Percentiles rank a stretch among this genome's conserved stretches.
phyloP scores from a whole-genome alignment of 805 yeast genomes.

The Danielia oregonensis region DNA sequence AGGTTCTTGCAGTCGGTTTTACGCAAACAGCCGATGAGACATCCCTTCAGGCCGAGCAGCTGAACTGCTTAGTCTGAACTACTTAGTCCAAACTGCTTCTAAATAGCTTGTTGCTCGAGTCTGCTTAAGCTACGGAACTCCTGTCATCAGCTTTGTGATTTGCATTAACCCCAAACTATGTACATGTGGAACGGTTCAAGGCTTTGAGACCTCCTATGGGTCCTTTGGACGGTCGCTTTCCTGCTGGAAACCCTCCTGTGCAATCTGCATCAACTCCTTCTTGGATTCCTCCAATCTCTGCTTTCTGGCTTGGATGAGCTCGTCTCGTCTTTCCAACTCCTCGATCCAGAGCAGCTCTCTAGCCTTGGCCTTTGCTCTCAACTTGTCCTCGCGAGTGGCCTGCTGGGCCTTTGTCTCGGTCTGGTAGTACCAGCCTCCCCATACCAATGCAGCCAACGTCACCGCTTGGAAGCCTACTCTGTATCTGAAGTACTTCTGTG shows the following conservation, averaged over 20 bases:
- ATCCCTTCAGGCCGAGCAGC: background rate
- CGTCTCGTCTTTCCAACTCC: conserved; percentile 84
- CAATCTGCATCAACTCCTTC: conserved; percentile 35
- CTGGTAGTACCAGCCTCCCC: conserved; percentile 73
- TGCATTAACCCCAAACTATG: too few species aligned
- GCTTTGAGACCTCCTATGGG: too few species aligned
- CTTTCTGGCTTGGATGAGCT: conserved; percentile 62
- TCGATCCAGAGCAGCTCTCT: conserved; percentile 88
- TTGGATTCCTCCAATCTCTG: conserved; percentile 58
- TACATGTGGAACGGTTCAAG: background rate
- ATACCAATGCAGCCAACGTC: conserved; percentile 76
- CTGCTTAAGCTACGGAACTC: too few species aligned
- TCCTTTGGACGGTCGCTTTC: conserved; percentile 12
- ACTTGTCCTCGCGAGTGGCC: conserved; percentile 51
- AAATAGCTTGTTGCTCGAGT: too few species aligned
- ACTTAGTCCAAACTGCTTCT: too few species aligned
- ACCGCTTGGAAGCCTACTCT: conserved; percentile 85
- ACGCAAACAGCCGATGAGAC: background rate
- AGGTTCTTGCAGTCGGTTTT: background rate
- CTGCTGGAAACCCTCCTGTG: conserved; percentile 30
- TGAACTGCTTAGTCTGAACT: too few species aligned
- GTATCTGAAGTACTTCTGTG: conserved; percentile 86
- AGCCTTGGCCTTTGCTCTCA: conserved; percentile 74
- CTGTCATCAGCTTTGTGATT: too few species aligned
- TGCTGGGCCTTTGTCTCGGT: conserved; percentile 40